Percentiles rank a stretch among this genome's conserved stretches.
phyloP scores from a whole-genome alignment of 331 rosid species.

The Ulmus americana region DNA sequence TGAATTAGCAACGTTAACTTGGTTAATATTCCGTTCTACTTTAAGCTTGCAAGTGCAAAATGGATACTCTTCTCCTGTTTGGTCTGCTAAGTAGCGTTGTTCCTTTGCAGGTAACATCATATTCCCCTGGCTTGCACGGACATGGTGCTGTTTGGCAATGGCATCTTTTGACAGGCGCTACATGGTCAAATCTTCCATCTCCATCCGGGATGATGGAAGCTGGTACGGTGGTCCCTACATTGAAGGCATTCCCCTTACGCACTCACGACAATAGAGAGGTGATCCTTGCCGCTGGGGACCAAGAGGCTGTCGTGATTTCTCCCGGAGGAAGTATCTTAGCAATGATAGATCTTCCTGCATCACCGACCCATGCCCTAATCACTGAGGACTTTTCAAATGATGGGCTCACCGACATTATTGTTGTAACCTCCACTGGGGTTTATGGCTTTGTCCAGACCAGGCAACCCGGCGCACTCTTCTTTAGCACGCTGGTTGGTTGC shows the following conservation, averaged over 20 bases:
- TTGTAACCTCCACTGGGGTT: constrained; percentile 72
- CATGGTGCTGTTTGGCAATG: constrained; percentile 91
- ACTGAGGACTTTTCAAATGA: constrained; percentile 88
- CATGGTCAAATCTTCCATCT: constrained; percentile 95
- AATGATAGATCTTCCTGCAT: constrained; percentile 65
- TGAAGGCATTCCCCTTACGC: constrained; percentile 69
- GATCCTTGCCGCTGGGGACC: constrained; percentile 93
- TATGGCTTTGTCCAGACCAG: constrained; percentile 96
- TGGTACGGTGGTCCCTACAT: constrained; percentile 71
- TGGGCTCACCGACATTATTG: constrained; percentile 83
- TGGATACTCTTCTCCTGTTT: constrained; percentile 7
- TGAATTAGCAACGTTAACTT: too few relatives aligned
- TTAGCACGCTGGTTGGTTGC: constrained; percentile 89
- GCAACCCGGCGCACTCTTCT: constrained; percentile 96
- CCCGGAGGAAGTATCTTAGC: constrained; percentile 77
- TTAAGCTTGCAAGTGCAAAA: constrained; percentile 1
- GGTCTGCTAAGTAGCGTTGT: constrained; percentile 5
- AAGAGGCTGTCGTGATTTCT: constrained; percentile 81
- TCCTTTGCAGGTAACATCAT: constrained; percentile 68
- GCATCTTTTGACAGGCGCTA: constrained; percentile 80
- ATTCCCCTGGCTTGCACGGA: constrained; percentile 87
- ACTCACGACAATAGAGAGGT: constrained; percentile 52
- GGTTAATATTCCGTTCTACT: neutral
- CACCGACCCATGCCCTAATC: constrained; percentile 78
- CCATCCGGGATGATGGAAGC: constrained; percentile 94